These are phyloP conservation scores for Coix lacrymajobi DNA, from an alignment of 176 grass and related monocot species.

Conservation along the genomic window DNA sequence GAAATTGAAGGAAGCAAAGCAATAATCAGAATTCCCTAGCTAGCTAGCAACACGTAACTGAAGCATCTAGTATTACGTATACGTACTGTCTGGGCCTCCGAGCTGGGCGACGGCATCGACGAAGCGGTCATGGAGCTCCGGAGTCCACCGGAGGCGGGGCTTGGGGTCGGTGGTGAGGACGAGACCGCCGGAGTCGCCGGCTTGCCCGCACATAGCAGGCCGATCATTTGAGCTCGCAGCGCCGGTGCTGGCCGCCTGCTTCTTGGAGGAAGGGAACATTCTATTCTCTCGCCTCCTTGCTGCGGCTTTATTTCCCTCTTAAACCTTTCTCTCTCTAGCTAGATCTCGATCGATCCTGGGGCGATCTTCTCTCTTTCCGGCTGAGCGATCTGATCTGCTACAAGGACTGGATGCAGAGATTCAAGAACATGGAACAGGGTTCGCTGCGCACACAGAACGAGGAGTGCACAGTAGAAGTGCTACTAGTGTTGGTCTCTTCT, in stretches of 20 bases:
- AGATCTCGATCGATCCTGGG: constrained; percentile 31
- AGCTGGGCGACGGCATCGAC: constrained; percentile 94
- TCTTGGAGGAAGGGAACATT: constrained; percentile 98
- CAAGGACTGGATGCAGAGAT: constrained; percentile 73
- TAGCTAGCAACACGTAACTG: neutral
- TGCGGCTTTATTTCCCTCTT: constrained; percentile 23
- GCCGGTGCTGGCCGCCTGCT: constrained; percentile 54
- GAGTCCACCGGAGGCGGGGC: constrained; percentile 91
- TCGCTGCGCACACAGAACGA: constrained; percentile 49
- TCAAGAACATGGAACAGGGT: constrained; percentile 99
- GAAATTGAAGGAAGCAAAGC: neutral
- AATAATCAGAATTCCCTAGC: neutral
- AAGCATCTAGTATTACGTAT: neutral
- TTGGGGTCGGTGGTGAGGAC: constrained; percentile 99
- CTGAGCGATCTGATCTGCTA: constrained; percentile 50
- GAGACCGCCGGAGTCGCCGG: constrained; percentile 66
- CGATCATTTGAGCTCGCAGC: constrained; percentile 56
- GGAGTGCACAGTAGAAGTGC: constrained; percentile 14
- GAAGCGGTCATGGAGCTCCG: constrained; percentile 95
- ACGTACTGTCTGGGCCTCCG: constrained; percentile 83
- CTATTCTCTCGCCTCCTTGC: constrained; percentile 29
- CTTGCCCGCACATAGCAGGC: constrained; percentile 67
- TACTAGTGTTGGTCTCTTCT: constrained; percentile 34
- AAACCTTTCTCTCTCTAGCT: constrained; percentile 64
- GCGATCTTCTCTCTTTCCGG: constrained; percentile 35